phyloP scores from a whole-genome alignment of 1,139 yeast species.

The Neolecta irregularis region DNA sequence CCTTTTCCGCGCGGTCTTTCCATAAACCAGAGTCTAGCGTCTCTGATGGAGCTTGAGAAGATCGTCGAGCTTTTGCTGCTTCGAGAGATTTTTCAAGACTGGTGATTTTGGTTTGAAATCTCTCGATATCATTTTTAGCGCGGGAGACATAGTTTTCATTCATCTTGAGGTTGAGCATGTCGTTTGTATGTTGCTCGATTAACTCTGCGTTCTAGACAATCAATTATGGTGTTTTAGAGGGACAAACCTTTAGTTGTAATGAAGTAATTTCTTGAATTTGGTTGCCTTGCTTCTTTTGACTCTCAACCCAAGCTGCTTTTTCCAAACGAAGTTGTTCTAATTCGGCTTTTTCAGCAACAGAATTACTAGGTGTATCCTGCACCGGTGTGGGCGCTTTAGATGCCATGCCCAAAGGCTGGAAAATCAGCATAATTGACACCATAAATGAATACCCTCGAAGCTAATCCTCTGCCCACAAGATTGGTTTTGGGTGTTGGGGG shows the following conservation, averaged over 20 bases:
- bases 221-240: background rate
- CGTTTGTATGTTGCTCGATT: constrained; percentile 32
- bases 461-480: background rate
- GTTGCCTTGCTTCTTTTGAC: constrained; percentile 28
- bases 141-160: constrained; percentile 9
- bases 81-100: no score
- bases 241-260: constrained; percentile 1
- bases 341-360: constrained; percentile 31
- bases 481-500: no score
- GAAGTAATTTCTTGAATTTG: constrained; percentile 3
- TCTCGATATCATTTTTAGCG: constrained; percentile 6
- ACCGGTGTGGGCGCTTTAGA: constrained; percentile 12
- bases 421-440: constrained; percentile 4
- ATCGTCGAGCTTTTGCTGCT: no score
- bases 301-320: constrained; percentile 34
- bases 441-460: constrained; percentile 3
- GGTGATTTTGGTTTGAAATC: no score
- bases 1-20: background rate
- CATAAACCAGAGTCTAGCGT: constrained; percentile 11
- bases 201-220: constrained; percentile 30
- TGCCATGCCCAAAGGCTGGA: constrained; percentile 4
- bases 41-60: no score
- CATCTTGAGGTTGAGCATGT: constrained; percentile 20
- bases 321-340: constrained; percentile 39
- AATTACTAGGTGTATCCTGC: constrained; percentile 12